Conservation (phyloP, 2,329 filamentous ascomycete species). For the Aaosphaeria pasadenensis region DNA sequence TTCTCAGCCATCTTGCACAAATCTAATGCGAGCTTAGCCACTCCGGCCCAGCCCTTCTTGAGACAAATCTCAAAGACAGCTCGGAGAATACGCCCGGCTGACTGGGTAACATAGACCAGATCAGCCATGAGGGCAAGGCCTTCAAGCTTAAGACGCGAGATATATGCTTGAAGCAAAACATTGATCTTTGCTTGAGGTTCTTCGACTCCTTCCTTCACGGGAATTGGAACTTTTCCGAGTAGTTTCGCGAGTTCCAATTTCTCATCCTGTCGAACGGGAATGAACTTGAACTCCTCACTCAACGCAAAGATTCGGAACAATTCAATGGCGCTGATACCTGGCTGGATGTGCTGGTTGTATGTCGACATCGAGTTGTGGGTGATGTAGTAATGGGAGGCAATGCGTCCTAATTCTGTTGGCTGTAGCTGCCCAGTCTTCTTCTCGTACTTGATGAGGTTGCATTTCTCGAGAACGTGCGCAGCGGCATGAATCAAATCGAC, state of each 20-base stretch:
- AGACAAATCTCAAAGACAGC: conserved; percentile 97
- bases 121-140: conserved; percentile 96
- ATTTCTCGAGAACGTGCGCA: conserved; percentile 80
- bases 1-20: conserved; percentile 99
- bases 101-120: conserved; percentile 98
- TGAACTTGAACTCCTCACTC: conserved; percentile 98
- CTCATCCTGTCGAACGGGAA: conserved; percentile 94
- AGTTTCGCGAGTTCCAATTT: conserved; percentile 94
- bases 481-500: conserved; percentile 98
- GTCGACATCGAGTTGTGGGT: conserved; percentile 94
- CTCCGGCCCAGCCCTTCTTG: conserved; percentile 92
- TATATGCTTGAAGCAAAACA: conserved; percentile 92
- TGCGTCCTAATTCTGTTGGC: conserved; percentile 88
- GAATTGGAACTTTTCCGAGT: conserved; percentile 84
- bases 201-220: conserved; percentile 96
- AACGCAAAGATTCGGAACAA: conserved; percentile 94
- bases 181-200: conserved; percentile 98
- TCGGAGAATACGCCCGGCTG: conserved; percentile 89
- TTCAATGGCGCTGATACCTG: conserved; percentile 89
- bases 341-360: conserved; percentile 93
- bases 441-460: conserved; percentile 90
- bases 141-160: conserved; percentile 89
- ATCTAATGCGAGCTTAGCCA: conserved; percentile 87
- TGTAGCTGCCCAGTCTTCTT: conserved; percentile 87
- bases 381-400: conserved; percentile 98